Conservation (phyloP, 805 yeast species). For the Saturnispora galanensis region DNA sequence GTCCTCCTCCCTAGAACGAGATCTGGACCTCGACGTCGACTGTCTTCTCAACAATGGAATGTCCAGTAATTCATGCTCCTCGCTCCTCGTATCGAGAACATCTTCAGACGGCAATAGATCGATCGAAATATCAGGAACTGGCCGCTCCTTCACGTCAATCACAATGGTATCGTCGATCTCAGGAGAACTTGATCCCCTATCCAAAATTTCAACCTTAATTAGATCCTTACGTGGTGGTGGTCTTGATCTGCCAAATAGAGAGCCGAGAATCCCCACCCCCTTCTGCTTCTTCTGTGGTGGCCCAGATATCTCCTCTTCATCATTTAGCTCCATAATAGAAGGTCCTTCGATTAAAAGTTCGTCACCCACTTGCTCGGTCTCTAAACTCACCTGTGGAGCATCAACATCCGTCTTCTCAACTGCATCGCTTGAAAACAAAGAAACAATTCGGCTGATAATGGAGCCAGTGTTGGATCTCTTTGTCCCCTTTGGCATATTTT, state of each 20-base stretch:
- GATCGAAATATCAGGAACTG: conserved; percentile 4
- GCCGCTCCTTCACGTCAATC: conserved; percentile 1
- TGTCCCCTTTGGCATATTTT: background rate
- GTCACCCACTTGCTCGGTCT: background rate
- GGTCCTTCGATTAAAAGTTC: background rate
- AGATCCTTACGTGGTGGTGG: background rate
- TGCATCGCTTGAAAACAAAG: background rate
- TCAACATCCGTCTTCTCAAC: background rate
- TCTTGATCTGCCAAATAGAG: background rate
- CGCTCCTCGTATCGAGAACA: background rate
- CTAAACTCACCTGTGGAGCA: background rate
- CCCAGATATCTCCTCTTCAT: background rate
- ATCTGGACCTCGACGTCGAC: conserved; percentile 4
- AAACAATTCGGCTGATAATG: background rate
- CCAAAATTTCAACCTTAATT: conserved; percentile 1
- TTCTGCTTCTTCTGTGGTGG: conserved; percentile 5
- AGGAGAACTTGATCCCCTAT: conserved; percentile 1
- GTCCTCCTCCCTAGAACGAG: background rate
- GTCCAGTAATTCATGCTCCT: conserved; percentile 1
- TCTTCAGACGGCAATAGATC: background rate
- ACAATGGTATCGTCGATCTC: background rate
- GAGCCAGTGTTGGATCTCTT: conserved; percentile 2
- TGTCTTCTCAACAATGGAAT: conserved; percentile 4
- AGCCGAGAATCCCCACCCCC: background rate
- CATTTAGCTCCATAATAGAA: background rate